Conservation (phyloP, 2,329 filamentous ascomycete species). For the Pestalotiopsis fici region DNA sequence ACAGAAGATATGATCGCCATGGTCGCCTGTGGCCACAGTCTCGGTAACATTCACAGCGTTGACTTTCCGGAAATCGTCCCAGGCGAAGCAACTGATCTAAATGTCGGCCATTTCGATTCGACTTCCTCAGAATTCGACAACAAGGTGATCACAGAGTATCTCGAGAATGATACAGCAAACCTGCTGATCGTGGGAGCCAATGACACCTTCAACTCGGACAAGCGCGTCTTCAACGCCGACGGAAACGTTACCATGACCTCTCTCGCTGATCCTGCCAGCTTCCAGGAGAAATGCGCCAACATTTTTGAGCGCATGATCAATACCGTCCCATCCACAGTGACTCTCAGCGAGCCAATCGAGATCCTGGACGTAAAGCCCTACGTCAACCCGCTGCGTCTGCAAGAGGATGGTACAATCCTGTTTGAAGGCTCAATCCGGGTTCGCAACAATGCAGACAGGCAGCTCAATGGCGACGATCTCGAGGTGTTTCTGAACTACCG, state of each 20-base stretch:
- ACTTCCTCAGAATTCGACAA: slow-evolving; percentile 38
- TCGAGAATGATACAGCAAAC: slow-evolving; percentile 40
- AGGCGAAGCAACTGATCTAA: slow-evolving; percentile 31
- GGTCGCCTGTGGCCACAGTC: slow-evolving; percentile 35
- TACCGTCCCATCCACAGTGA: slow-evolving; percentile 31
- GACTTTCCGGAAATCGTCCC: slow-evolving; percentile 40
- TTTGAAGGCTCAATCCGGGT: slow-evolving; percentile 29
- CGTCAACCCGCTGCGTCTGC: slow-evolving; percentile 23
- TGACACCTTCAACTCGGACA: slow-evolving; percentile 39
- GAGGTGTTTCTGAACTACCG: background rate
- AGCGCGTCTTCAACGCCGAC: slow-evolving; percentile 43
- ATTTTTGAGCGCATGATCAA: slow-evolving; percentile 35
- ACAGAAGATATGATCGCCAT: slow-evolving; percentile 33
- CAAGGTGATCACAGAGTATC: slow-evolving; percentile 41
- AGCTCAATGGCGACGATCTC: background rate
- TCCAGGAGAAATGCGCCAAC: slow-evolving; percentile 31
- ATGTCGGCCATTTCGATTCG: slow-evolving; percentile 31
- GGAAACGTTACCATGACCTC: slow-evolving; percentile 41
- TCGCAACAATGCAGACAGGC: background rate
- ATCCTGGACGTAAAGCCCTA: slow-evolving; percentile 33
- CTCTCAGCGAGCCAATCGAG: slow-evolving; percentile 27
- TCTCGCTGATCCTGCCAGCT: slow-evolving; percentile 36
- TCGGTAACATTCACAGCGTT: slow-evolving; percentile 43
- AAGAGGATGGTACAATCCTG: slow-evolving; percentile 20
- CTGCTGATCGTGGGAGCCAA: slow-evolving; percentile 41